Evolutionary conservation across 495 filamentous ascomycete genomes (phyloP).

Genomic region (Daldinia bambusicola): DNA sequence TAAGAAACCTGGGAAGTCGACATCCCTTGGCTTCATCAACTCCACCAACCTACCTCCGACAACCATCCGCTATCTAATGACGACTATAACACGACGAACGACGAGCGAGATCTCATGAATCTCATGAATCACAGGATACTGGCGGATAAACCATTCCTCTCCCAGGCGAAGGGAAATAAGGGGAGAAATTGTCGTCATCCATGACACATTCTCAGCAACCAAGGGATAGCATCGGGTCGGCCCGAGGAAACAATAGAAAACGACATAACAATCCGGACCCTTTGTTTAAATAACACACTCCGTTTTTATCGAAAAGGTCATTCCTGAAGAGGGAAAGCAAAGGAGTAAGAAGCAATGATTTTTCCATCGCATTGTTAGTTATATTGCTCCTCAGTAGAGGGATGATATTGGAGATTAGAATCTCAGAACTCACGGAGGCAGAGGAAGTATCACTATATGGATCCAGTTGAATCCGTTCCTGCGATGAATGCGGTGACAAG

Average conservation of each 20-base stretch:
- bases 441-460: neutral
- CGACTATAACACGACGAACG: neutral
- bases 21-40: neutral
- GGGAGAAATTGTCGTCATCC: neutral
- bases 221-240: neutral
- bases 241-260: neutral
- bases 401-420: neutral
- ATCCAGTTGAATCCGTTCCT: too few relatives aligned
- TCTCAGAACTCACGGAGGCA: neutral
- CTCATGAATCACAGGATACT: neutral
- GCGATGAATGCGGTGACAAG: too few relatives aligned
- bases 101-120: neutral
- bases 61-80: neutral
- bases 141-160: neutral
- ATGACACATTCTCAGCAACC: neutral
- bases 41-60: neutral
- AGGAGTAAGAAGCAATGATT: neutral
- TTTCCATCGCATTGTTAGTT: neutral
- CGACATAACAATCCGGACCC: neutral
- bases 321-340: neutral
- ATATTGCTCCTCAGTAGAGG: neutral
- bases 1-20: neutral
- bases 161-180: neutral
- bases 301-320: neutral
- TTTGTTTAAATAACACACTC: neutral